Conservation (phyloP, 2,329 filamentous ascomycete species). For the Talaromyces sp. region DNA sequence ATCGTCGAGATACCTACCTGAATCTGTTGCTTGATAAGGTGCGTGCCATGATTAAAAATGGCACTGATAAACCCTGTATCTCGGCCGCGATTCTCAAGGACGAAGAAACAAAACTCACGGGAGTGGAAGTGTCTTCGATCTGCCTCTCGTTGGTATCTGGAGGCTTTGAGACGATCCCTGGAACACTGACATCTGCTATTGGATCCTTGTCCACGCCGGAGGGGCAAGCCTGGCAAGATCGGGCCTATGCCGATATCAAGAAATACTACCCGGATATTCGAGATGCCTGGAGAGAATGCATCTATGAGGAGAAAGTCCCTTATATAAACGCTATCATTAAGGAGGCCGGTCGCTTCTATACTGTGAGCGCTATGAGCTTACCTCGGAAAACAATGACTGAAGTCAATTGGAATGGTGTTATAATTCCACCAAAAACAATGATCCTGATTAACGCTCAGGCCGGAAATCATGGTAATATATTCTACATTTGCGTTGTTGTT, state of each 20-base stretch:
- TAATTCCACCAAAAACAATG: slow-evolving; percentile 67
- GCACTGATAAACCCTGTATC: slow-evolving; percentile 61
- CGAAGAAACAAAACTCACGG: slow-evolving; percentile 60
- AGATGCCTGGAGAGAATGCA: slow-evolving; percentile 54
- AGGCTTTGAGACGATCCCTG: slow-evolving; percentile 71
- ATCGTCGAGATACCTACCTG: slow-evolving; percentile 61
- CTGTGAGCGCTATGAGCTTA: slow-evolving; percentile 68
- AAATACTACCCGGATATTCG: slow-evolving; percentile 53
- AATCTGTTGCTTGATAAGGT: slow-evolving; percentile 51
- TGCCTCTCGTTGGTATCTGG: slow-evolving; percentile 72
- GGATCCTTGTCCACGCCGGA: slow-evolving; percentile 4
- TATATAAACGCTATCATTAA: slow-evolving; percentile 72
- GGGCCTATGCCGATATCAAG: slow-evolving; percentile 63
- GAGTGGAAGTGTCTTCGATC: slow-evolving; percentile 68
- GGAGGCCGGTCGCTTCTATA: slow-evolving; percentile 69
- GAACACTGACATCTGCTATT: slow-evolving; percentile 54
- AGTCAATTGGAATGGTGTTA: slow-evolving; percentile 60
- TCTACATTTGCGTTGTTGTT: too few species aligned
- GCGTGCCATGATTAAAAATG: slow-evolving; percentile 52
- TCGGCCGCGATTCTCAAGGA: slow-evolving; percentile 62
- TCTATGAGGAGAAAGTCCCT: slow-evolving; percentile 64
- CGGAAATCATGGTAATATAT: slow-evolving; percentile 51
- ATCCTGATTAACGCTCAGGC: slow-evolving; percentile 73
- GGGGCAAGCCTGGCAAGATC: slow-evolving; percentile 45
- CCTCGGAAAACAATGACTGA: slow-evolving; percentile 64